These are phyloP conservation scores for Trichophaea hybrida DNA, from an alignment of 2,329 filamentous ascomycete species.

Conservation along the genomic window DNA sequence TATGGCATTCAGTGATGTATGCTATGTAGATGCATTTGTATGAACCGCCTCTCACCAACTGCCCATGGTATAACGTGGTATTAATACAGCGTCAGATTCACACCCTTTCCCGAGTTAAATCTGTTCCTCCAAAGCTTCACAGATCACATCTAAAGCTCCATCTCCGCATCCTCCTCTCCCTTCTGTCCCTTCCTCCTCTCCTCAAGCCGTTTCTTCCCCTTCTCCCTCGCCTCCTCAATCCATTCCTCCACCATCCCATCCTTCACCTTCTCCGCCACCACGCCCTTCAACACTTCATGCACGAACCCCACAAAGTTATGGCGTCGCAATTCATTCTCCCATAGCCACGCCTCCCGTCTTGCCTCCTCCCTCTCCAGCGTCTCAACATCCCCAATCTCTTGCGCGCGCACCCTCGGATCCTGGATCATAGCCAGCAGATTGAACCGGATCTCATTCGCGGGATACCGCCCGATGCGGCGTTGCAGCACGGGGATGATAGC, in stretches of 20 bases:
- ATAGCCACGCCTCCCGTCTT: constrained; percentile 76
- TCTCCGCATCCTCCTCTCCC: constrained; percentile 30
- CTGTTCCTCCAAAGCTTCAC: too few relatives aligned
- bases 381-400: constrained; percentile 70
- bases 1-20: too few relatives aligned
- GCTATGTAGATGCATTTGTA: too few relatives aligned
- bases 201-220: constrained; percentile 39
- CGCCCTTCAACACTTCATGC: constrained; percentile 75
- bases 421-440: constrained; percentile 87
- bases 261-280: constrained; percentile 58
- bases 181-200: constrained; percentile 33
- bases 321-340: constrained; percentile 80
- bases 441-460: constrained; percentile 77
- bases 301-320: constrained; percentile 97
- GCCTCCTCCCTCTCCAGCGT: constrained; percentile 62
- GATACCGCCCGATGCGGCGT: constrained; percentile 70
- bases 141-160: neutral
- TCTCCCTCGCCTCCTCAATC: constrained; percentile 52
- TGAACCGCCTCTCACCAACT: too few relatives aligned
- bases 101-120: too few relatives aligned
- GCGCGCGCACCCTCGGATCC: constrained; percentile 62
- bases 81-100: too few relatives aligned
- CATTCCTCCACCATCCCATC: constrained; percentile 54
- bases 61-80: too few relatives aligned
- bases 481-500: constrained; percentile 79